Conservation (phyloP, 257 asterid species). For the Petunia axillaris region DNA sequence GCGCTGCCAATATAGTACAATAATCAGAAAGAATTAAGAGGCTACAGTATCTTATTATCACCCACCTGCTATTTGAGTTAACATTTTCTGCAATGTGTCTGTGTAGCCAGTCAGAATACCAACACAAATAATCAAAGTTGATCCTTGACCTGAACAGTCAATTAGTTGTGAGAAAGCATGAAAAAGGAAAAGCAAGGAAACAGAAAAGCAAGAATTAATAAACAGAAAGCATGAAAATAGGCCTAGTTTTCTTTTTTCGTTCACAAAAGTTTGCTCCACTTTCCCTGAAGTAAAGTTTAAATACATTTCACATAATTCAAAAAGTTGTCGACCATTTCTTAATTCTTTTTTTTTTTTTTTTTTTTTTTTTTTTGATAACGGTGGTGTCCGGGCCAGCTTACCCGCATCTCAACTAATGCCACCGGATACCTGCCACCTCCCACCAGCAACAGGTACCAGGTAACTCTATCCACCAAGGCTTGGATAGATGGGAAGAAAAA, state of each 20-base stretch:
- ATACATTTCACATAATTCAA: background rate
- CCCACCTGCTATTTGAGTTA: constrained; percentile 83
- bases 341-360: too few relatives aligned
- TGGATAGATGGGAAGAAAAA: too few relatives aligned
- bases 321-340: background rate
- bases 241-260: background rate
- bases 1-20: background rate
- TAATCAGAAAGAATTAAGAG: constrained; percentile 13
- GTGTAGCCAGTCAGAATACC: constrained; percentile 96
- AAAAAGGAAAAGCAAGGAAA: constrained; percentile 23
- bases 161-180: constrained; percentile 31
- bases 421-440: too few relatives aligned
- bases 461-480: too few relatives aligned
- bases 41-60: constrained; percentile 17
- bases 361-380: too few relatives aligned
- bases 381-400: too few relatives aligned
- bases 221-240: background rate
- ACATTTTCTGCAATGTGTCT: constrained; percentile 90
- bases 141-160: constrained; percentile 85
- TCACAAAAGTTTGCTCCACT: background rate
- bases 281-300: constrained; percentile 6
- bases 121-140: constrained; percentile 88
- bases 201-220: background rate
- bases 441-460: too few relatives aligned
- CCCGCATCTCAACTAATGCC: too few relatives aligned